Evolutionary conservation across 2,329 filamentous ascomycete genomes (phyloP), one percentile per base, ranked within the genome.

Genomic region (Dothideomycetes sp.): DNA sequence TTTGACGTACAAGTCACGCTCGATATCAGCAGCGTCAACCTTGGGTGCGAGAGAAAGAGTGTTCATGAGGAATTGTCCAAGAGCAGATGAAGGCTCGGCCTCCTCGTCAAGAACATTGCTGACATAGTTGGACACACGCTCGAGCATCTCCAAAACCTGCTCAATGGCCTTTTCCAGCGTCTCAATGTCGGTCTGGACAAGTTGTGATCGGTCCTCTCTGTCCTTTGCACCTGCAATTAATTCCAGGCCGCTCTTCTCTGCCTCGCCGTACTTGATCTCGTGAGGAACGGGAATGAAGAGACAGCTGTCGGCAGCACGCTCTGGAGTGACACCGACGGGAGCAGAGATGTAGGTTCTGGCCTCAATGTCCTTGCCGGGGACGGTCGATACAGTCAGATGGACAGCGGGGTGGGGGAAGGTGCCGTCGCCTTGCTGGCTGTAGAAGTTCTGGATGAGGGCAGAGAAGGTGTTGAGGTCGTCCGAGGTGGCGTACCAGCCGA

Each of bases 371-470:
- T 86, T 74, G 54, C 88, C 88, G 32, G 91, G 79, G 49, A 87
- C 80, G 46, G 88, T 95, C 47, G 81, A 87, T 51, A 96, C 86
- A 47, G 91, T 98, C 62, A 98, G 73, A 68, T 98, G 91, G 36
- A 98, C 82, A 49, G 91, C 89, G n/a, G 91, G 91, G 66, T 95
- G 85, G 39, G 91, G 91, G 70, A 83, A 95, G 42, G 91, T 98
- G 60, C 91, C 91, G 49, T 94, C 94, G 57, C 94, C 91, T 57
- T 93, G 87, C 59, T 86, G 84, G 58, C 84, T 85, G 73, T 96
- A 98, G 73, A 96, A 98, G 74, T 98, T 98, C 69, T 98, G 91
- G 66, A 94, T 98, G 55, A 98, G 77, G 54, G 91, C 91, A 61
- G 83, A 91, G 74, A 98, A 98, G 61, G 83, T 94, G 77, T 98